These are phyloP conservation scores for Dovyalis caffra DNA, from an alignment of 345 rosid genomes.

Conservation along the genomic window DNA sequence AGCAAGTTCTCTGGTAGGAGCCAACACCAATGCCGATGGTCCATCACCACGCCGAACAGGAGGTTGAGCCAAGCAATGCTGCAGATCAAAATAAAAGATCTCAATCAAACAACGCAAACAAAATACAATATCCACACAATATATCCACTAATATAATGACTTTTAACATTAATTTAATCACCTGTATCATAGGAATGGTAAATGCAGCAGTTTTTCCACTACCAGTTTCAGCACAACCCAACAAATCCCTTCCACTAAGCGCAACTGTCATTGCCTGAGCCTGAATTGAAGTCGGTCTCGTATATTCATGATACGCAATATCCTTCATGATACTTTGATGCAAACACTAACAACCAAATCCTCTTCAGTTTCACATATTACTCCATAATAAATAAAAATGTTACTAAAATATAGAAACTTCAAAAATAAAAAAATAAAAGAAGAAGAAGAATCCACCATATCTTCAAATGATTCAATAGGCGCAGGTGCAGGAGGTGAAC, in stretches of 20 bases:
- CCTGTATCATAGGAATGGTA: constrained; percentile 45
- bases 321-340: constrained; percentile 36
- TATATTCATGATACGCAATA: constrained; percentile 32
- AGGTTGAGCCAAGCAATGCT: constrained; percentile 44
- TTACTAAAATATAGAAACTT: too few species aligned
- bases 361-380: not conserved
- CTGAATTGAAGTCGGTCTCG: constrained; percentile 39
- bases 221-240: constrained; percentile 48
- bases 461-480: constrained; percentile 40
- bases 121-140: too few species aligned
- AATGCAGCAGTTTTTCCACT: constrained; percentile 49
- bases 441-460: constrained; percentile 22
- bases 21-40: constrained; percentile 43
- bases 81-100: constrained; percentile 1
- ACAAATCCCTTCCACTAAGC: constrained; percentile 39
- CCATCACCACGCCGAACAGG: constrained; percentile 35
- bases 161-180: not conserved
- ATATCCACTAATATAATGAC: not conserved
- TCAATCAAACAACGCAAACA: not conserved
- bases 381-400: not conserved
- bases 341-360: constrained; percentile 25
- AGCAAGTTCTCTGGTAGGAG: constrained; percentile 46
- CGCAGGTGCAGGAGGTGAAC: constrained; percentile 30
- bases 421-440: not conserved
- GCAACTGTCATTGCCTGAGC: constrained; percentile 43